These are phyloP conservation scores for Populus tremula DNA, from an alignment of 345 rosid species.

Conservation along the genomic window DNA sequence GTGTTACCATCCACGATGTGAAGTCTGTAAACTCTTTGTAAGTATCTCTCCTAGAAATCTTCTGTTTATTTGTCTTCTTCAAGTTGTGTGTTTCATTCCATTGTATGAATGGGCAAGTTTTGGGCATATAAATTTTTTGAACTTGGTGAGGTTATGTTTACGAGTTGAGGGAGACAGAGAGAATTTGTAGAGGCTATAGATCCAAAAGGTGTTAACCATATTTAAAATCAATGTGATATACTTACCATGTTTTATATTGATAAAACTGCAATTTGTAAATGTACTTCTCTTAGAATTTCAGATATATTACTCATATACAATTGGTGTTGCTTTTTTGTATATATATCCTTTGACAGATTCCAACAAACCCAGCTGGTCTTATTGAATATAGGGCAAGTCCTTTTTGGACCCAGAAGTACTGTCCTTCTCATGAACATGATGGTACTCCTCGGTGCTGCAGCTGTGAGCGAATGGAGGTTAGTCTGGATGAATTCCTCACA, in stretches of 20 bases:
- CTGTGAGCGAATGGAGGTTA: conserved; percentile 43
- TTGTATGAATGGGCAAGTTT: not conserved
- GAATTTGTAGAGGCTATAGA: not conserved
- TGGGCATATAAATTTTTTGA: too few relatives aligned
- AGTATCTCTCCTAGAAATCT: conserved; percentile 12
- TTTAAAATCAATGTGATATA: not conserved
- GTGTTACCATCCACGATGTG: conserved; percentile 33
- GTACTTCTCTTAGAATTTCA: conserved; percentile 8
- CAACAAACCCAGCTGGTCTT: conserved; percentile 32
- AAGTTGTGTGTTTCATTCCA: not conserved
- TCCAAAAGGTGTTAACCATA: not conserved
- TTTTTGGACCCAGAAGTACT: conserved; percentile 37
- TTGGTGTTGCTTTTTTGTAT: conserved; percentile 29
- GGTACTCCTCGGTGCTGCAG: conserved; percentile 37
- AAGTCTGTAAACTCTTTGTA: conserved; percentile 35
- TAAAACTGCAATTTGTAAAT: conserved; percentile 6
- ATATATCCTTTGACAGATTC: conserved; percentile 33
- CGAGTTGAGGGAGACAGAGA: not conserved
- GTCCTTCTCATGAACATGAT: conserved; percentile 37
- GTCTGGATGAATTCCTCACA: conserved; percentile 21
- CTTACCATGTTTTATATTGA: conserved; percentile 1
- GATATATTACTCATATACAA: conserved; percentile 11
- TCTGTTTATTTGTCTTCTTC: not conserved
- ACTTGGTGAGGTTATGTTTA: not conserved
- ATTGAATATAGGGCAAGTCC: conserved; percentile 40